Conservation (phyloP, 192 early-diverging fungal species). For the Backusella australiensis region DNA sequence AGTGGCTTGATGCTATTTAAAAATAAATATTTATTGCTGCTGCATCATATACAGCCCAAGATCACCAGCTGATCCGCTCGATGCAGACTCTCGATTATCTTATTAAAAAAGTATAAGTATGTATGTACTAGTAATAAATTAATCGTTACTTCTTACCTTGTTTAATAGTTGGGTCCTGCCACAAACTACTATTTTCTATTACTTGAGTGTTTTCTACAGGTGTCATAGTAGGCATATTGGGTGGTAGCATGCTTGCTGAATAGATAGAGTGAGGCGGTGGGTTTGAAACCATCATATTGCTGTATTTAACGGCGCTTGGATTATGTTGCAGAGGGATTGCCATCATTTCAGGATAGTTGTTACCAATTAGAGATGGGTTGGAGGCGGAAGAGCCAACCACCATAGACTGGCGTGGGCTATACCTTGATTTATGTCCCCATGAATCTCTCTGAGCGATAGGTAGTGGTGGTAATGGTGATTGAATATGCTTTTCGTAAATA, state of each 20-base stretch:
- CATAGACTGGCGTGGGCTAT: not conserved
- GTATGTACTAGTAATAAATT: not conserved
- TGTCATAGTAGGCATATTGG: not conserved
- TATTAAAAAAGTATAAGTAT: not conserved
- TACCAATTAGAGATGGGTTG: not conserved
- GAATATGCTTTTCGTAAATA: not conserved
- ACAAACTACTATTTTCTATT: not conserved
- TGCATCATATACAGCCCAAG: conserved; percentile 1
- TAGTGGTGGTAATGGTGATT: not conserved
- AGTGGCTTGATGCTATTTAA: not conserved
- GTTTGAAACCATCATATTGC: not conserved
- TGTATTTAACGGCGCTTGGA: not conserved
- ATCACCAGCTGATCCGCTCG: not conserved
- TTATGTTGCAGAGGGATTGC: not conserved
- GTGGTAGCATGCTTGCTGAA: not conserved
- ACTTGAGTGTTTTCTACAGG: not conserved
- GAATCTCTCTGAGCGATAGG: not conserved
- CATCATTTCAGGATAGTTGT: not conserved
- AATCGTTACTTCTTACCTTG: not conserved
- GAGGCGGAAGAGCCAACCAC: not conserved
- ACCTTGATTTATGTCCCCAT: not conserved
- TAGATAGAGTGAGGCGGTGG: not conserved
- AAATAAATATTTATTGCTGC: not conserved
- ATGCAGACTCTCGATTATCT: not conserved
- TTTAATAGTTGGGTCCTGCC: not conserved